phyloP scores from a whole-genome alignment of 179 eudicot genomes.

The Beta corolliflora region DNA sequence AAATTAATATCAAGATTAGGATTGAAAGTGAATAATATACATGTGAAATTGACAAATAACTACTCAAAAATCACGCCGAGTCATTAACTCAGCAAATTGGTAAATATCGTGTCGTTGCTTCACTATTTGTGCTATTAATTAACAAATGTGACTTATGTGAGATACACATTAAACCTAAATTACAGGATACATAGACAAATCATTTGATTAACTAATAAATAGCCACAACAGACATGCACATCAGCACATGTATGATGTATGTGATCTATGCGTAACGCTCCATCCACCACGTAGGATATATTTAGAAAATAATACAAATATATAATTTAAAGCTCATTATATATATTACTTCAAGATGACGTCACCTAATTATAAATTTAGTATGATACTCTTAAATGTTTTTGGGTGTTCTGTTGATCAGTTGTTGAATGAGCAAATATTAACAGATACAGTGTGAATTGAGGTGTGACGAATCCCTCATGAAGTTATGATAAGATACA shows the following conservation, averaged over 20 bases:
- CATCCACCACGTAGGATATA: slow-evolving; percentile 1
- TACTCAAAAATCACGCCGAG: background rate
- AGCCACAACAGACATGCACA: background rate
- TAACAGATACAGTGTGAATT: background rate
- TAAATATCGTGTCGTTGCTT: background rate
- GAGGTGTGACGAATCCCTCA: background rate
- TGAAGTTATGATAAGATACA: background rate
- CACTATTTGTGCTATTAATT: background rate
- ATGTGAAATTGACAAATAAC: too few relatives aligned
- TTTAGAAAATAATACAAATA: background rate
- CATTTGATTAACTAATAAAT: background rate
- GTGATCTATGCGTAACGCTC: slow-evolving; percentile 1
- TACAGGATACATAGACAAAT: background rate
- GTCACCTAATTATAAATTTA: background rate
- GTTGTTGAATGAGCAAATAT: background rate
- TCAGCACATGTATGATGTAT: background rate
- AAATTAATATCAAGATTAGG: too few relatives aligned
- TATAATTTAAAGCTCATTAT: background rate
- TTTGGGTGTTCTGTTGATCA: background rate
- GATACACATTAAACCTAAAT: background rate
- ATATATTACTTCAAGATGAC: background rate
- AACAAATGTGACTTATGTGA: background rate
- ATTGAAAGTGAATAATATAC: too few relatives aligned
- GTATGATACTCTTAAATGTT: slow-evolving; percentile 10
- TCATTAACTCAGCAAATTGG: background rate